A percentile compares a stretch with the other conserved stretches of the same genome.
Evolutionary conservation across 352 stramenopile genomes (phyloP).

Genomic region (Phytophthora tentaculata): DNA sequence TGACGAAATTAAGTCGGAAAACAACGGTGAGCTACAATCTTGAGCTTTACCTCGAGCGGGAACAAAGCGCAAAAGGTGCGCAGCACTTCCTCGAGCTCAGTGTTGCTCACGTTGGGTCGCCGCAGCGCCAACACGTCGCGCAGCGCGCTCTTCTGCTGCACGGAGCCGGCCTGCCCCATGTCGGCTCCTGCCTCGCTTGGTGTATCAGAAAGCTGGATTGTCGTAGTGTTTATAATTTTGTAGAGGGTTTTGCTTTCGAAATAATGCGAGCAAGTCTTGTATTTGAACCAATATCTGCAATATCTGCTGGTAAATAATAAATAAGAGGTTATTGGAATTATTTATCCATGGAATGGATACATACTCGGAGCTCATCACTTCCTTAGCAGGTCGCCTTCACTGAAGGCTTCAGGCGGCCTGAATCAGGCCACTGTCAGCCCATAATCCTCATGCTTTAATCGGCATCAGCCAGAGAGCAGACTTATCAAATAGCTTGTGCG

Average conservation of each 20-base stretch:
- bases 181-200: neutral
- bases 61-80: constrained; percentile 83
- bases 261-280: neutral
- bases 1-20: constrained; percentile 10
- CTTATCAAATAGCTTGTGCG: too few species aligned
- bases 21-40: too few species aligned
- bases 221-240: neutral
- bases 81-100: constrained; percentile 64
- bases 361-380: neutral
- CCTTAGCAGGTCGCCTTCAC: too few species aligned
- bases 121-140: constrained; percentile 74
- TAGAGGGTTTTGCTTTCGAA: neutral
- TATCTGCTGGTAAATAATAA: neutral
- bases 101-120: constrained; percentile 44
- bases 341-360: constrained; percentile 25
- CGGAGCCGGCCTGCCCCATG: constrained; percentile 83
- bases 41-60: constrained; percentile 55
- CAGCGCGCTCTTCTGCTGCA: constrained; percentile 83
- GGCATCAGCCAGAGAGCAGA: too few species aligned
- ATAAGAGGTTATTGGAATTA: neutral
- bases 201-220: neutral
- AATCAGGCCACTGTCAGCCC: too few species aligned
- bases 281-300: neutral
- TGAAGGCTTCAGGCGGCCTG: too few species aligned
- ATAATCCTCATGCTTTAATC: too few species aligned